Evolutionary conservation across 73 alveolate genomes (phyloP).

Genomic region (Tetrahymena thermophila): DNA sequence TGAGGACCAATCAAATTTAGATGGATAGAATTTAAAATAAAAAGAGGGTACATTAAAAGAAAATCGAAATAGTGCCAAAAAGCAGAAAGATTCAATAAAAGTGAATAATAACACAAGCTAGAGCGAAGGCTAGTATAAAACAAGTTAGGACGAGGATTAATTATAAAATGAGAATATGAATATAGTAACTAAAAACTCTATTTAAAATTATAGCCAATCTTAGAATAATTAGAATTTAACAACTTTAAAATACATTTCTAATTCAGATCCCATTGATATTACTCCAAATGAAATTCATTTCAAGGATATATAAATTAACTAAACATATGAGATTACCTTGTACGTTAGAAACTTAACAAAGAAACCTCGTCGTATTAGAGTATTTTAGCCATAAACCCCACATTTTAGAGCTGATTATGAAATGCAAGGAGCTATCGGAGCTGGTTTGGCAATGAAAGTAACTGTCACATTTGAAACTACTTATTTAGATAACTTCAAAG

Average conservation of each 20-base stretch:
- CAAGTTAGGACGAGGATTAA: not conserved
- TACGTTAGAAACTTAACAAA: constrained; percentile 61
- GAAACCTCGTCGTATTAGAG: constrained; percentile 80
- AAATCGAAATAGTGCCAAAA: not conserved
- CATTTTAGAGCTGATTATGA: constrained; percentile 67
- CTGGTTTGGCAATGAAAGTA: constrained; percentile 88
- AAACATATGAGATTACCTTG: not conserved
- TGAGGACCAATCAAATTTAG: not conserved
- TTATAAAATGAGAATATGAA: not conserved
- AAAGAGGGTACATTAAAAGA: not conserved
- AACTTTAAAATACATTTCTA: not conserved
- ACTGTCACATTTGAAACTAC: constrained; percentile 85
- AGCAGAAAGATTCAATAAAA: not conserved
- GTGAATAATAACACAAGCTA: not conserved
- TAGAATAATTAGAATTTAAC: not conserved
- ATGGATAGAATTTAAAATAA: not conserved
- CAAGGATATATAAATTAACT: not conserved
- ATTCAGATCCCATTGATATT: not conserved
- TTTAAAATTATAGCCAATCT: not conserved
- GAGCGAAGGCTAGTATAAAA: not conserved
- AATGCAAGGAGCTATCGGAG: constrained; percentile 77
- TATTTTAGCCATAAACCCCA: constrained; percentile 84
- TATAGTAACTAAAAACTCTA: not conserved
- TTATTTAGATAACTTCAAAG: constrained; percentile 79
- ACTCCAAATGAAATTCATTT: not conserved